Evolutionary conservation across 306 rosid species (phyloP), one percentile per base, ranked within the genome.

Genomic region (Oemleria cerasiformis): DNA sequence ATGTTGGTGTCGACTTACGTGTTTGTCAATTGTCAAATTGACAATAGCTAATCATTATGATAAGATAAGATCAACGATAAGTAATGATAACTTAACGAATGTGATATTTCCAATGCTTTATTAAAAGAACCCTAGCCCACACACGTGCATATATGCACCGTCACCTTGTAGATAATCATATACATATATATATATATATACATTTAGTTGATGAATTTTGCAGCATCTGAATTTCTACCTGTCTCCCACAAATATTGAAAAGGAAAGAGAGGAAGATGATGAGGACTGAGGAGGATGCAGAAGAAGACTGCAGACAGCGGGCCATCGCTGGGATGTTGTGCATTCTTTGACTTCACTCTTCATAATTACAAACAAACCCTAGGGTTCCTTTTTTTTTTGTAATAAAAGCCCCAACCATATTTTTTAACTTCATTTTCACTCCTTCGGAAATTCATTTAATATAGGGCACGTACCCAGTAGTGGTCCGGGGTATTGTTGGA

Each of bases 371-470:
- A 1, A 51, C 45, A 63, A 40, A 50, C 42, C 49, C 49, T 45
- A 12, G 49, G 49, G 49, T 45, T 11, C 5, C 23, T 39, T 36
- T 50, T 58, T 58, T 62, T 30, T 34, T 5, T 39, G 9, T 15
- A 14, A 4, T 19, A 68, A 17, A 30, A 55, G 9, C 14, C 17
- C 16, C 25, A 23, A 0, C 25, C 19, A 19, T 43, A 0, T 5
- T 69, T 25, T 39, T 23, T 72, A 25, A 19, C 80, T 53, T 71
- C 75, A 44, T 36, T 44, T 43, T 49, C 49, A 67, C 72, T 74
- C 75, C 20, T 63, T 21, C 55, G 9, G 16, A 16, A 9, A 5
- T 54, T 43, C 55, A 70, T 70, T 42, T 43, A 70, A n/a, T 39
- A 7, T 21, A 30, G 25, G 39, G 17, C 17, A 7, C 20, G n/a